These are phyloP conservation scores for Ruellia speciosa DNA, from an alignment of 305 asterid species.

Conservation along the genomic window DNA sequence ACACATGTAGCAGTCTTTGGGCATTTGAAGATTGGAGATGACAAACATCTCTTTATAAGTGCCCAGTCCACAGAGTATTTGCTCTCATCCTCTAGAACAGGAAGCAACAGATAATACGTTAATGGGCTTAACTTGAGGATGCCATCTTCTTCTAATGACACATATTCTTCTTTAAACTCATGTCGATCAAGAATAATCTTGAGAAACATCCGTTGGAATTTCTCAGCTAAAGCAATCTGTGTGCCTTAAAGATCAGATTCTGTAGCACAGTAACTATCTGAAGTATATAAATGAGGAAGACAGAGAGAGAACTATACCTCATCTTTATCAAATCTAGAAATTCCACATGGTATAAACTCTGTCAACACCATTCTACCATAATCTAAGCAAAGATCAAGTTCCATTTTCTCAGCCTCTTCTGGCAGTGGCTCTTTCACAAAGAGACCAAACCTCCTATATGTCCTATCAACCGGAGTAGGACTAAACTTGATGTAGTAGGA, in stretches of 20 bases:
- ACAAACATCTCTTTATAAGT: constrained; percentile 64
- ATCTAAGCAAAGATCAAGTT: constrained; percentile 70
- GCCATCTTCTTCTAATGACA: constrained; percentile 44
- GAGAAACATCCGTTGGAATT: constrained; percentile 74
- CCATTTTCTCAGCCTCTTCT: constrained; percentile 74
- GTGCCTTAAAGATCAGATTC: constrained; percentile 22
- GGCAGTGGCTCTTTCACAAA: constrained; percentile 75
- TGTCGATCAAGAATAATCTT: constrained; percentile 71
- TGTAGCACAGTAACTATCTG: constrained; percentile 18
- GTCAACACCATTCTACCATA: constrained; percentile 81
- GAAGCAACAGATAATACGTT: constrained; percentile 77
- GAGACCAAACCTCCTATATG: constrained; percentile 70
- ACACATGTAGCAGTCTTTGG: constrained; percentile 26
- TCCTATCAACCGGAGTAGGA: constrained; percentile 76
- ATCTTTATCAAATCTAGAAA: constrained; percentile 43
- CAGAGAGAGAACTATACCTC: constrained; percentile 56
- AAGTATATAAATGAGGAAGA: constrained; percentile 19
- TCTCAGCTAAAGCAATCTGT: constrained; percentile 72
- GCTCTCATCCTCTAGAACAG: constrained; percentile 39
- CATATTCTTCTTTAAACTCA: constrained; percentile 51
- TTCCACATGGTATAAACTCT: constrained; percentile 66
- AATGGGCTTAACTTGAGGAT: constrained; percentile 34
- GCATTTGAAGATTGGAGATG: constrained; percentile 66
- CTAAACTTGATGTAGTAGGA: constrained; percentile 55
- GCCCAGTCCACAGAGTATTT: constrained; percentile 76